These are phyloP conservation scores for Aspergillus asperescens DNA, from an alignment of 495 filamentous ascomycete genomes.

Conservation along the genomic window DNA sequence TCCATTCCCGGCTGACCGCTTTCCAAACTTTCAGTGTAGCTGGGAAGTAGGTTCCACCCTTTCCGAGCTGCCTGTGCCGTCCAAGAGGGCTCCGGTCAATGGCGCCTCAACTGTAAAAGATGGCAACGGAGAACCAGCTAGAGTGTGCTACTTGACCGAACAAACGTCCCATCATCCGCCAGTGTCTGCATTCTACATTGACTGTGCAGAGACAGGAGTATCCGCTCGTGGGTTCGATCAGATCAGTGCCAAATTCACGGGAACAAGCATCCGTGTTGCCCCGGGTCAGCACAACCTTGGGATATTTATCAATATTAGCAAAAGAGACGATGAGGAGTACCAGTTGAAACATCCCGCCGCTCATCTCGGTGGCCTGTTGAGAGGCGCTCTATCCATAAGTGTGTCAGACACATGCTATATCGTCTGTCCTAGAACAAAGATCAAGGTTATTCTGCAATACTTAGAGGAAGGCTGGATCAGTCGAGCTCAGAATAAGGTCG, in stretches of 20 bases:
- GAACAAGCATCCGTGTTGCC: conserved; percentile 84
- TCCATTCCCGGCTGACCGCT: conserved; percentile 5
- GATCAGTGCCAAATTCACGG: conserved; percentile 94
- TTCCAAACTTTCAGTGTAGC: conserved; percentile 58
- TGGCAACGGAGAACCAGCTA: conserved; percentile 52
- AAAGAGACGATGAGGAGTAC: conserved; percentile 80
- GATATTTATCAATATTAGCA: conserved; percentile 85
- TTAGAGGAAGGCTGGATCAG: conserved; percentile 93
- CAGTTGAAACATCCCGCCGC: conserved; percentile 91
- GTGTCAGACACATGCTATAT: conserved; percentile 85
- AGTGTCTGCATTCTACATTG: conserved; percentile 91
- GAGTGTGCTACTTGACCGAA: conserved; percentile 89
- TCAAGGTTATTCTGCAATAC: conserved; percentile 89
- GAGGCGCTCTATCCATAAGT: conserved; percentile 75
- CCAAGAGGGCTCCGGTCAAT: conserved; percentile 36
- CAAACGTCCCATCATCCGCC: conserved; percentile 99
- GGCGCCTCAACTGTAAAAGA: conserved; percentile 24
- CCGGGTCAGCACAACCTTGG: conserved; percentile 91
- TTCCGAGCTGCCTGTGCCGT: conserved; percentile 42
- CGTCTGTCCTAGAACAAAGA: conserved; percentile 76
- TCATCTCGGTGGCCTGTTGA: conserved; percentile 82
- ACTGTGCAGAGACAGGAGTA: conserved; percentile 87
- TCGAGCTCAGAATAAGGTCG: conserved; percentile 81
- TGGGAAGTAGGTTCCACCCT: conserved; percentile 79
- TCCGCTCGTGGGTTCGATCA: conserved; percentile 90